Conservation (phyloP, 2,329 filamentous ascomycete genomes). For the Sporothrix schenckii region DNA sequence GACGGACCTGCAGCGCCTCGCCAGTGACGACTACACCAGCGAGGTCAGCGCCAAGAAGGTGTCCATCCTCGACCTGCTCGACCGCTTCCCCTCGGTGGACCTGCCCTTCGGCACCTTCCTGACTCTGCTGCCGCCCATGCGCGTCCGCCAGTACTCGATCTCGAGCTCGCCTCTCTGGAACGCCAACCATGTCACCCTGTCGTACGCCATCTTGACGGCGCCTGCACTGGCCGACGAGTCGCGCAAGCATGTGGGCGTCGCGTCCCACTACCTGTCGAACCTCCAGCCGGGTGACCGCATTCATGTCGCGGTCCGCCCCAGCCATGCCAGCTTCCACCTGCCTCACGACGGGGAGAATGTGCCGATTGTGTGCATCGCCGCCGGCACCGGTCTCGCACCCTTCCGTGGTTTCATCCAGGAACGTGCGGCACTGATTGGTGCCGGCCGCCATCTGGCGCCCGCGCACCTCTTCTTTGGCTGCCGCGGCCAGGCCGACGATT, state of each 20-base stretch:
- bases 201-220: conserved; percentile 66
- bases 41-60: conserved; percentile 45
- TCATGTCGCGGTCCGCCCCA: conserved; percentile 55
- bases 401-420: conserved; percentile 67
- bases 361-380: conserved; percentile 54
- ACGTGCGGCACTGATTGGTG: conserved; percentile 54
- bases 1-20: conserved; percentile 51
- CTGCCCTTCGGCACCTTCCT: conserved; percentile 64
- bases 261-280: conserved; percentile 53
- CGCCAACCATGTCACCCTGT: conserved; percentile 56
- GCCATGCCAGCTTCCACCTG: conserved; percentile 51
- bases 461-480: conserved; percentile 37
- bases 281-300: conserved; percentile 55
- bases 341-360: conserved; percentile 50
- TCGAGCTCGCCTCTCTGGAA: conserved; percentile 69
- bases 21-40: conserved; percentile 35
- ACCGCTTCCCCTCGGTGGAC: conserved; percentile 57
- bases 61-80: conserved; percentile 62
- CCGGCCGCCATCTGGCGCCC: conserved; percentile 43
- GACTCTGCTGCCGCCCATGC: conserved; percentile 66
- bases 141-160: conserved; percentile 58
- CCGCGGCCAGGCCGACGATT: conserved; percentile 33
- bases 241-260: neutral
- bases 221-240: conserved; percentile 51
- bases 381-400: conserved; percentile 61